A percentile compares a stretch with the other conserved stretches of the same genome.
Evolutionary conservation across 208 protist genomes (phyloP).

Genomic region (Crithidia bombi): DNA sequence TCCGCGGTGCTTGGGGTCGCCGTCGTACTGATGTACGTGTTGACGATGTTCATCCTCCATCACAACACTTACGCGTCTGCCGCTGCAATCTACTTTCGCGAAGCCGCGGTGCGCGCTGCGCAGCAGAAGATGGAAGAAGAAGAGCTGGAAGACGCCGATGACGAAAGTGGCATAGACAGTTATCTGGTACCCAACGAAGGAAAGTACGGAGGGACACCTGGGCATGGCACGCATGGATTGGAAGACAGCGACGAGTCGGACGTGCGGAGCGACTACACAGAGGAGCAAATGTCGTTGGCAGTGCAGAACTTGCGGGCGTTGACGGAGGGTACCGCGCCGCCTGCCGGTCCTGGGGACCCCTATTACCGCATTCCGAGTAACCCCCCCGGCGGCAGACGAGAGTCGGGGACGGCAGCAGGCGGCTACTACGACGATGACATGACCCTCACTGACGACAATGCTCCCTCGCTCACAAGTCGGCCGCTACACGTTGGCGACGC

Average conservation of each 20-base stretch:
- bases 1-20: slow-evolving; percentile 37
- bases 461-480: slow-evolving; percentile 19
- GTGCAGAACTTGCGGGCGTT: slow-evolving; percentile 29
- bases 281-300: slow-evolving; percentile 25
- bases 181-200: background rate
- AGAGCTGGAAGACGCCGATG: slow-evolving; percentile 21
- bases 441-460: slow-evolving; percentile 26
- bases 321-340: slow-evolving; percentile 25
- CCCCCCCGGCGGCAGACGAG: slow-evolving; percentile 1
- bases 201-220: slow-evolving; percentile 7
- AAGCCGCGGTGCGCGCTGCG: slow-evolving; percentile 42
- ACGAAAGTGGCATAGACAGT: background rate
- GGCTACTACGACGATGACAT: slow-evolving; percentile 26
- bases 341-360: background rate
- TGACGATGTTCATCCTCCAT: slow-evolving; percentile 47
- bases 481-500: slow-evolving; percentile 5
- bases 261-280: slow-evolving; percentile 19
- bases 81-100: slow-evolving; percentile 51
- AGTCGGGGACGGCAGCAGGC: background rate
- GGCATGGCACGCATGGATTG: background rate
- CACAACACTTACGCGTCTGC: slow-evolving; percentile 70
- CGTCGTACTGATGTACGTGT: slow-evolving; percentile 30
- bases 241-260: slow-evolving; percentile 4
- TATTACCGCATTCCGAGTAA: slow-evolving; percentile 21
- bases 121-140: slow-evolving; percentile 43